Evolutionary conservation across 805 yeast species (phyloP), one percentile per base, ranked within the genome.

Genomic region (Wickerhamomyces mucosus): DNA sequence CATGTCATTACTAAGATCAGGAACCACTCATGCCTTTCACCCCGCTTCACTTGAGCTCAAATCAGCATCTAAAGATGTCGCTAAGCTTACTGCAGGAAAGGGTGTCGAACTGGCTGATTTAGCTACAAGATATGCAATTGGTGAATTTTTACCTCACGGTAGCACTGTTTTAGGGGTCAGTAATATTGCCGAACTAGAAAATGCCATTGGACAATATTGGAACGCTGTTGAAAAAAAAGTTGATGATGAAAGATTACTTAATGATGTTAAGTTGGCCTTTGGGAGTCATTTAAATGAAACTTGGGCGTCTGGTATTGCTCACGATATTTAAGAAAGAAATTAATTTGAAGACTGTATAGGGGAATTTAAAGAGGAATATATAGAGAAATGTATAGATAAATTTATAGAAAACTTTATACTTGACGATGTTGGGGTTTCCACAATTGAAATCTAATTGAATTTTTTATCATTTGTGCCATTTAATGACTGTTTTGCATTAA

Each of bases 1-100:
- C 34, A 88, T 88, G 97, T 82, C 95, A 4, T 55, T 88, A 35
- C 61, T 88, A 35, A 67, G 94, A 37, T 68, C 79, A 0, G 75
- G 66, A 16, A 60, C 65, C 21, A 78, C 95, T 0, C 78, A 70
- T 40, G 47, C 64, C 1, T 89, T 86, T 66, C 96, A 88, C 48
- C 96, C 96, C 0, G 92, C 84, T 4, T 58, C 77, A 0, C 43
- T 53, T 12, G 69, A 53, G n/a, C 59, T 88, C 39, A 75, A 68
- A 39, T 57, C 59, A 2, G 45, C 53, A 26, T 67, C 69, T 11
- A 46, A 50, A 19, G 42, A 47, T 6, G 40, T 48, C 28, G 74
- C 72, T 0, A 76, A 75, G 3, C 49, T 44, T 17, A 41, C 48
- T 6, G 32, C 32, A 1, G 32, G 46, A 4, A 45, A 68, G 24